phyloP scores from a whole-genome alignment of 1,284 basidiomycete species.

The Cystobasidium pallidum region DNA sequence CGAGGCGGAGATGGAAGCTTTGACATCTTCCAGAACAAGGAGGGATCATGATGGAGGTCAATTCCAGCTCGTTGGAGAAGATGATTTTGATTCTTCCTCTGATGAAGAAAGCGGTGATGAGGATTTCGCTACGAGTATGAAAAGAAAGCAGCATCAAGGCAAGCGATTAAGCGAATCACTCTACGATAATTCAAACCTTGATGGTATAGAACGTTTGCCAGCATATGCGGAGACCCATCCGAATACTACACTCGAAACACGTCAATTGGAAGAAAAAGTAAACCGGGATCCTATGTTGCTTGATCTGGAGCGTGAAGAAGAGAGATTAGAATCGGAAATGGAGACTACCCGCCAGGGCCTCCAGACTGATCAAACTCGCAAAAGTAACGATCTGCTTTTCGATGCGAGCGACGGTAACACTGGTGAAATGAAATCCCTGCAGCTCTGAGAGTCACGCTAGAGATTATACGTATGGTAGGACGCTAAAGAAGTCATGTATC shows the following conservation, averaged over 20 bases:
- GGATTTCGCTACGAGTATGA: not conserved
- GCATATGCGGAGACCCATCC: constrained; percentile 32
- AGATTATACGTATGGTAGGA: no score
- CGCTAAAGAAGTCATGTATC: constrained; percentile 1
- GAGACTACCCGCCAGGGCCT: not conserved
- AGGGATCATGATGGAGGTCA: constrained; percentile 22
- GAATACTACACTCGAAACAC: not conserved
- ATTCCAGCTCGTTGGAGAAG: constrained; percentile 41
- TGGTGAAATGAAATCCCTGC: not conserved
- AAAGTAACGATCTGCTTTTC: constrained; percentile 7
- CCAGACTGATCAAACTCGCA: not conserved
- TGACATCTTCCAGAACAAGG: not conserved
- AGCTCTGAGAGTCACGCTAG: not conserved
- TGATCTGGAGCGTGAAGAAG: constrained; percentile 34
- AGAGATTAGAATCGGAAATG: constrained; percentile 28
- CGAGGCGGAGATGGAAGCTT: constrained; percentile 18
- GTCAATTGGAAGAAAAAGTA: constrained; percentile 28
- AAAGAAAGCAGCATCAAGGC: not conserved
- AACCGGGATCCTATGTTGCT: constrained; percentile 38
- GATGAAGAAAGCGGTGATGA: constrained; percentile 18
- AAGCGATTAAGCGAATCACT: not conserved
- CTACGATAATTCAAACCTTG: not conserved
- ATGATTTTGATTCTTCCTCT: constrained; percentile 38
- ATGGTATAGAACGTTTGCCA: constrained; percentile 20
- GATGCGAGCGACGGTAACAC: constrained; percentile 4